Evolutionary conservation across 2,329 filamentous ascomycete genomes (phyloP).

Genomic region (Xylariaceae sp.): DNA sequence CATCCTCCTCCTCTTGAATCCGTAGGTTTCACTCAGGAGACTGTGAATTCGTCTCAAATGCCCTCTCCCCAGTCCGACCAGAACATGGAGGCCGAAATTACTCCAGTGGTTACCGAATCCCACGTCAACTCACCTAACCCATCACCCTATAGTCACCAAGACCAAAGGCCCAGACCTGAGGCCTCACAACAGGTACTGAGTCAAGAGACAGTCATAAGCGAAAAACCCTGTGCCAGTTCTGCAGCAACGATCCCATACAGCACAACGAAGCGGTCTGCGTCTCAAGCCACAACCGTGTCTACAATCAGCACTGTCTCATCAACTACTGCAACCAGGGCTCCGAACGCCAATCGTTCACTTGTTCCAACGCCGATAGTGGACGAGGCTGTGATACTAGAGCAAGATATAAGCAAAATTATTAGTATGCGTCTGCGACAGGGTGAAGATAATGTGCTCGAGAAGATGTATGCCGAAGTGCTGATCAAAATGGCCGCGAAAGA

Average conservation of each 20-base stretch:
- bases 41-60: neutral
- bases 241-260: neutral
- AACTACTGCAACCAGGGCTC: neutral
- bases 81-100: neutral
- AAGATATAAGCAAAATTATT: constrained; percentile 12
- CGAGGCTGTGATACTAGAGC: constrained; percentile 8
- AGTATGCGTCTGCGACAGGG: constrained; percentile 9
- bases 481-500: constrained; percentile 13
- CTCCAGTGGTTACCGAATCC: neutral
- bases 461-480: constrained; percentile 8
- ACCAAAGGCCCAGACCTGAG: neutral
- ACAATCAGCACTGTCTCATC: neutral
- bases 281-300: constrained; percentile 16
- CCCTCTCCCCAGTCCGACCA: neutral
- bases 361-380: constrained; percentile 8
- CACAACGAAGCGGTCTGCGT: constrained; percentile 1
- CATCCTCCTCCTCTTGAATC: neutral
- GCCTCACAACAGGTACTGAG: neutral
- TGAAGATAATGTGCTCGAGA: neutral
- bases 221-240: neutral
- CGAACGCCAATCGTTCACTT: neutral
- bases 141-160: neutral
- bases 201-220: neutral
- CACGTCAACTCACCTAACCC: neutral
- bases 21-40: neutral